Evolutionary conservation across 2,329 filamentous ascomycete species (phyloP), one percentile per base, ranked within the genome.

Genomic region (Botryotinia convoluta): DNA sequence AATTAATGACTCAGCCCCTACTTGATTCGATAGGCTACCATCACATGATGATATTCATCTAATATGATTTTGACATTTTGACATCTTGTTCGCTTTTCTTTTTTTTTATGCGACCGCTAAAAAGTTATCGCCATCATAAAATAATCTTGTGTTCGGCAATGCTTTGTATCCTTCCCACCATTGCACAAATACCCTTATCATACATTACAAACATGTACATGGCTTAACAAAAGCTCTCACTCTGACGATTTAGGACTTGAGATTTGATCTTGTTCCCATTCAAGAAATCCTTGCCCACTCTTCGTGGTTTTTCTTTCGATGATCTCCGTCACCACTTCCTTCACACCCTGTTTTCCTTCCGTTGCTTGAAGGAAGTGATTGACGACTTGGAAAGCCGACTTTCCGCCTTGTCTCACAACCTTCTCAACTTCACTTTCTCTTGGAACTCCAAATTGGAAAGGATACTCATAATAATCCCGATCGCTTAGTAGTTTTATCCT

Each of bases 391-490:
- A 86, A 83, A 10, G 84, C 83, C n/a, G 83, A 85, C 79, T 81
- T 82, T 37, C 74, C 77, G 72, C 82, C 84, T 39, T 81, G 77
- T 35, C 76, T 77, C 29, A 91, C 84, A 59, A 87, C 71, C 16
- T 78, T 73, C 79, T 84, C 80, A 22, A 92, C 84, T 69, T 92
- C 87, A 57, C 79, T 77, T 83, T 98, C 95, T 2, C 85, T 87
- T 8, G 95, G 96, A 74, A 98, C 85, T 44, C 77, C 75, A 63
- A 94, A 89, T 20, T 83, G 82, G 81, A 93, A 89, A 1, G 95
- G 95, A 82, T 98, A 98, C 74, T 91, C 84, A 8, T 80, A 81
- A 83, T 91, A 98, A 77, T 92, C 87, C 20, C 84, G 82, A 71
- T 86, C 80, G 73, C 85, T 90, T 74, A 95, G 84, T 71, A 97